phyloP scores from a whole-genome alignment of 2,329 filamentous ascomycete genomes.

The Monosporascus sp. region DNA sequence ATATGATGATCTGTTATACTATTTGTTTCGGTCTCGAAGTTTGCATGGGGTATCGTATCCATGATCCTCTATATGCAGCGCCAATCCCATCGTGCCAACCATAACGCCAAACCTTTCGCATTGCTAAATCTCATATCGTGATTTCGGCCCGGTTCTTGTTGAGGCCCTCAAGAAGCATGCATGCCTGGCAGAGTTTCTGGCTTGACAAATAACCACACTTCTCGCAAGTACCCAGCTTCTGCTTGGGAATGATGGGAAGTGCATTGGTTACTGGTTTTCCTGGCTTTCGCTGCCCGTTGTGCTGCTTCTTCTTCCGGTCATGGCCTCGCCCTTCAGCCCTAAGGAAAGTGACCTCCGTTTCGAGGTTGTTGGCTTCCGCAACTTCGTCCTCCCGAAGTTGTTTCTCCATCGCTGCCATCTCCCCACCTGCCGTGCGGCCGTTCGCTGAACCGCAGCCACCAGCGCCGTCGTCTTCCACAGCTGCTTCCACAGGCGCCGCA shows the following conservation, averaged over 20 bases:
- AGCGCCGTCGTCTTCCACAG: slow-evolving; percentile 45
- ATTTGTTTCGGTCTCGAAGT: not conserved
- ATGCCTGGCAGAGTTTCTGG: slow-evolving; percentile 90
- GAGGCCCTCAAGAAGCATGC: slow-evolving; percentile 78
- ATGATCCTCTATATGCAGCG: slow-evolving; percentile 9
- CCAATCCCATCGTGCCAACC: slow-evolving; percentile 1
- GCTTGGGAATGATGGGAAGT: slow-evolving; percentile 42
- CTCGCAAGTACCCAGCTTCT: slow-evolving; percentile 76
- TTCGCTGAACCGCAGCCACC: slow-evolving; percentile 73
- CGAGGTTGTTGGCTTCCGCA: slow-evolving; percentile 51
- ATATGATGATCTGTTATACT: slow-evolving; percentile 2
- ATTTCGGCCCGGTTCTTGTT: slow-evolving; percentile 71
- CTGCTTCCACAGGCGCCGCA: slow-evolving; percentile 23
- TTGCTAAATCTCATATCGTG: slow-evolving; percentile 35
- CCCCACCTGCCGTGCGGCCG: slow-evolving; percentile 61
- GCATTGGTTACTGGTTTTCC: slow-evolving; percentile 8
- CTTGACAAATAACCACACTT: slow-evolving; percentile 94
- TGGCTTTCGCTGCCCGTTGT: slow-evolving; percentile 23
- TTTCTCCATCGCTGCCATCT: slow-evolving; percentile 79
- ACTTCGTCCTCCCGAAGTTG: slow-evolving; percentile 60
- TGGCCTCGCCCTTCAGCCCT: slow-evolving; percentile 28
- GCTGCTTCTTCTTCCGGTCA: slow-evolving; percentile 28
- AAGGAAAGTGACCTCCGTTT: slow-evolving; percentile 57
- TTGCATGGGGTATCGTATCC: slow-evolving; percentile 18
- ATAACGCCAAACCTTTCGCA: not conserved